These are phyloP conservation scores for Penicillium verhagenii DNA, from an alignment of 495 filamentous ascomycete species.

Conservation along the genomic window DNA sequence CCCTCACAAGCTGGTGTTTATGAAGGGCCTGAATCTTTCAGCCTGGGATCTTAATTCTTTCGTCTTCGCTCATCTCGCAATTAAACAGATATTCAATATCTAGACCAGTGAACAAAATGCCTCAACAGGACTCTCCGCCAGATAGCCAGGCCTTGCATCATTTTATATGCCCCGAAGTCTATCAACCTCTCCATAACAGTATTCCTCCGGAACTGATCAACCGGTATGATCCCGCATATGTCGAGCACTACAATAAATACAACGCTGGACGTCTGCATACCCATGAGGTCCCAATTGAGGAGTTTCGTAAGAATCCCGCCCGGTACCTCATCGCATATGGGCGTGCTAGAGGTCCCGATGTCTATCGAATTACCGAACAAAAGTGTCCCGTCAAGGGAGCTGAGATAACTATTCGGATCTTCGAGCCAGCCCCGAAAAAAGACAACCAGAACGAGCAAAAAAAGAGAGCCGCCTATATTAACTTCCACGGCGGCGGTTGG, in stretches of 20 bases:
- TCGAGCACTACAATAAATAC: conserved; percentile 39
- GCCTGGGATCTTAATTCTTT: neutral
- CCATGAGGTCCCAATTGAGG: conserved; percentile 44
- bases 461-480: conserved; percentile 39
- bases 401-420: conserved; percentile 38
- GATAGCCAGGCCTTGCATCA: conserved; percentile 21
- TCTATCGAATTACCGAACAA: conserved; percentile 41
- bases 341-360: conserved; percentile 31
- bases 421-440: conserved; percentile 32
- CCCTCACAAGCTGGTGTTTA: neutral
- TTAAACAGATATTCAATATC: neutral
- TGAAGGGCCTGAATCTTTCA: neutral
- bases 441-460: conserved; percentile 29
- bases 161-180: conserved; percentile 18
- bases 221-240: conserved; percentile 36
- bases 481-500: conserved; percentile 44
- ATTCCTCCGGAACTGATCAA: conserved; percentile 32
- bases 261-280: conserved; percentile 41
- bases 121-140: neutral
- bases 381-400: conserved; percentile 37
- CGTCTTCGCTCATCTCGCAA: no score
- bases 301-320: conserved; percentile 41
- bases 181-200: conserved; percentile 39
- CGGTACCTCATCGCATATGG: conserved; percentile 36
- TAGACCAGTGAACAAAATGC: no score